Evolutionary conservation across 2,329 filamentous ascomycete genomes (phyloP).

Genomic region (Pestalotiopsis sp.): DNA sequence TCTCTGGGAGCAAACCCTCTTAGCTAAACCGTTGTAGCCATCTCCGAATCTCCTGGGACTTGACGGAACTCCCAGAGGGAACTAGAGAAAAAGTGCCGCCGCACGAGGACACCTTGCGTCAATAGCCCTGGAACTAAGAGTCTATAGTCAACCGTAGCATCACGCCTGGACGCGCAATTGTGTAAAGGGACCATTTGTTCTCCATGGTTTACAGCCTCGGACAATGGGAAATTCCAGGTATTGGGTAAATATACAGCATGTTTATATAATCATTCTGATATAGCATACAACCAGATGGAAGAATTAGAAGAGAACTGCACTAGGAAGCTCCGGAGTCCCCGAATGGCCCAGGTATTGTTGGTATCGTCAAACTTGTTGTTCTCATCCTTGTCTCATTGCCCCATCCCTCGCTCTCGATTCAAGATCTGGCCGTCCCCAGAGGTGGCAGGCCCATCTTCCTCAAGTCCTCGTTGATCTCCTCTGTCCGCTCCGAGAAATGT

Average conservation of each 20-base stretch:
- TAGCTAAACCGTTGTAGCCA: background rate
- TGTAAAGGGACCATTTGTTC: background rate
- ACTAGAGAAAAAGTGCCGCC: background rate
- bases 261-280: background rate
- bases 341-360: background rate
- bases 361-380: background rate
- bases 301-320: background rate
- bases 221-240: background rate
- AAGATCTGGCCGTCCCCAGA: slow-evolving; percentile 4
- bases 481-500: slow-evolving; percentile 19
- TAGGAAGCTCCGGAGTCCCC: background rate
- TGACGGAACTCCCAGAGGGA: background rate
- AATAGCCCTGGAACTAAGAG: background rate
- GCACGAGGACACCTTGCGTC: background rate
- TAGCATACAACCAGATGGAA: background rate
- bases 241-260: background rate
- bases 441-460: slow-evolving; percentile 9
- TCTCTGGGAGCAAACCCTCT: background rate
- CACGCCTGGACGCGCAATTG: background rate
- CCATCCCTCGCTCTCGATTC: background rate
- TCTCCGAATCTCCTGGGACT: background rate
- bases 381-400: background rate
- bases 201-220: background rate
- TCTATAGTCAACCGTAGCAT: background rate
- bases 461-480: slow-evolving; percentile 20